Base-by-base conservation (phyloP, 2,329 filamentous ascomycete genomes). In the Dothistroma septosporum region DNA sequence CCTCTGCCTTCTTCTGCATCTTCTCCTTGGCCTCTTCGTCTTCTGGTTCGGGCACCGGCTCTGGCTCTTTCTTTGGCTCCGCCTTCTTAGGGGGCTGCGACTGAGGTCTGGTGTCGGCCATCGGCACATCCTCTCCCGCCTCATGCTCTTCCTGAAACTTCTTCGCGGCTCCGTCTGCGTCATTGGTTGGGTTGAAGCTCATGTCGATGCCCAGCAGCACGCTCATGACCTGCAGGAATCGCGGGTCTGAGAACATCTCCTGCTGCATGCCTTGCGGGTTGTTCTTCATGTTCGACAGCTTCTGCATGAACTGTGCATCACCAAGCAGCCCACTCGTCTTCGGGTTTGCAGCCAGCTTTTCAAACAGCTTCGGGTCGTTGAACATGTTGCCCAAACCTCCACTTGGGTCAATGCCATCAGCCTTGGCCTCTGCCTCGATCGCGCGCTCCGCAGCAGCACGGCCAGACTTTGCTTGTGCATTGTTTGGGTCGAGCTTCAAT, bases 161-260 rank as follows among this genome's bases (percentile, higher is more conserved):
- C 49, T 75, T 70, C 32, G 74, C 68, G 22, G 71, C 71, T 58
- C 70, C 74, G 46, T 77, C 74, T 9, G 75, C 75, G 50, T 78
- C 79, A 10, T 78, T 78, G 35, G 82, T 81, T 60, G 76, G 79
- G 48, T 81, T 83, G 66, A 92, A 87, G 63, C 85, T 86, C 89
- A 99, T 92, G 73, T 97, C 92, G 53, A 99, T 88, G 49, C 94
- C 94, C 80, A 99, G 86, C 67, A 97, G 76, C 24, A 97, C 94
- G 69, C 92, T 91, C 78, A 99, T 88, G 21, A 97, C 93, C 75
- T 95, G 90, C 68, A 99, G 82, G 84, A 99, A 92, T 63, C 94
- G 83, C 5, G 92, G 93, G 73, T 99, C 94, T 5, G 64, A 66
- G 67, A 87, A 84, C 78, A 99, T 92, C 66, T 94, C 85, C 61